These are phyloP conservation scores for Skeletonema marinoi DNA, from an alignment of 108 stramenopile genomes.

Conservation along the genomic window DNA sequence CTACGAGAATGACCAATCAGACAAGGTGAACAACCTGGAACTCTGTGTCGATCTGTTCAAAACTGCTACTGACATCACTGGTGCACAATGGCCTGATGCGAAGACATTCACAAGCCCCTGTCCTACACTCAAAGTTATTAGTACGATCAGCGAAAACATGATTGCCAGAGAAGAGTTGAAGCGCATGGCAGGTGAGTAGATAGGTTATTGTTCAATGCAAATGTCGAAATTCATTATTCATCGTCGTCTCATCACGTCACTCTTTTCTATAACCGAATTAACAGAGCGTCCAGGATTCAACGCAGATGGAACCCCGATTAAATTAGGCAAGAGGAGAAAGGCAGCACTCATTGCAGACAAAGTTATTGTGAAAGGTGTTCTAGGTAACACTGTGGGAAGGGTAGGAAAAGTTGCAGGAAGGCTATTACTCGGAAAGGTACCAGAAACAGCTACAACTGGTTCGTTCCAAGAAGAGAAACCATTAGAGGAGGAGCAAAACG, in stretches of 20 bases:
- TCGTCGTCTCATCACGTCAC: not conserved
- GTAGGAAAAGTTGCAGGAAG: conserved; percentile 61
- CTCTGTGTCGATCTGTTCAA: conserved; percentile 68
- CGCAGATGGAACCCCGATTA: conserved; percentile 53
- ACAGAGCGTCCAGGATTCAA: conserved; percentile 74
- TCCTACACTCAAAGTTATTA: conserved; percentile 89
- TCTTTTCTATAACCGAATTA: not conserved
- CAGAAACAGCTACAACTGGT: conserved; percentile 74
- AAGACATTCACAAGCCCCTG: conserved; percentile 80
- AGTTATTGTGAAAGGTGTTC: conserved; percentile 57
- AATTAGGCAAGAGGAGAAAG: conserved; percentile 60
- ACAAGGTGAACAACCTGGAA: conserved; percentile 83
- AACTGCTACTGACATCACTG: conserved; percentile 74
- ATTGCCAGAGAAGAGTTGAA: conserved; percentile 86
- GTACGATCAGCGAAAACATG: conserved; percentile 71
- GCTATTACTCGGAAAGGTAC: conserved; percentile 70
- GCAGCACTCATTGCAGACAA: conserved; percentile 66
- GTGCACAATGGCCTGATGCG: conserved; percentile 80
- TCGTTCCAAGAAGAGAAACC: conserved; percentile 67
- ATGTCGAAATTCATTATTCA: not conserved
- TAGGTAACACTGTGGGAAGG: conserved; percentile 77
- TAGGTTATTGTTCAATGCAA: not conserved
- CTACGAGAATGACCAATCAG: conserved; percentile 90
- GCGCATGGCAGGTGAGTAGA: conserved; percentile 58
- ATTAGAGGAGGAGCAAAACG: conserved; percentile 20